These are phyloP conservation scores for Chloropicon primus DNA, from an alignment of 139 green algal species.

Conservation along the genomic window DNA sequence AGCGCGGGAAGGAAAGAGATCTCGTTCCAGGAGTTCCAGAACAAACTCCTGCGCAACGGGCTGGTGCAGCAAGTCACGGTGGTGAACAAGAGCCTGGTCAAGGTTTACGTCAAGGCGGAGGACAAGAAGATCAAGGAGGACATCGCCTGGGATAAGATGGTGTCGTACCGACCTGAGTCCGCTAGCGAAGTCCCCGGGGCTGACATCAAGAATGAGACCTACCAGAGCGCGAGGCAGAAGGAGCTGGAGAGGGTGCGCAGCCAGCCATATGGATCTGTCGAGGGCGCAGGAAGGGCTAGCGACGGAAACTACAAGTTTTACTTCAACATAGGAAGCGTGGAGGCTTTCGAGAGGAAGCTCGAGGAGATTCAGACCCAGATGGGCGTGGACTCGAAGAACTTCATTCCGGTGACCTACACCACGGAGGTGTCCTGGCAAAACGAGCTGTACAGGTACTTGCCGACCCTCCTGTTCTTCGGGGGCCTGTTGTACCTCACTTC, in stretches of 20 bases:
- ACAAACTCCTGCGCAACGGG: slow-evolving; percentile 60
- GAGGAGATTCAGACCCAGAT: slow-evolving; percentile 73
- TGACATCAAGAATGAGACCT: neutral
- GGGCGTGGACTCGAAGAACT: slow-evolving; percentile 27
- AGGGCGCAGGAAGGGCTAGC: neutral
- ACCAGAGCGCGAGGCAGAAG: neutral
- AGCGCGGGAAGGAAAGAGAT: slow-evolving; percentile 46
- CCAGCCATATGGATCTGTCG: neutral
- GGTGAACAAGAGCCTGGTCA: slow-evolving; percentile 76
- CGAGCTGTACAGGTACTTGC: slow-evolving; percentile 59
- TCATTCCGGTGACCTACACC: slow-evolving; percentile 60
- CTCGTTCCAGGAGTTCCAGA: slow-evolving; percentile 82
- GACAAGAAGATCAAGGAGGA: neutral
- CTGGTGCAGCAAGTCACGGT: slow-evolving; percentile 81
- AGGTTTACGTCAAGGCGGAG: slow-evolving; percentile 39
- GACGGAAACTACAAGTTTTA: slow-evolving; percentile 49
- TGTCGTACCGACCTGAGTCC: slow-evolving; percentile 6
- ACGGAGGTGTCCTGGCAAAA: slow-evolving; percentile 51
- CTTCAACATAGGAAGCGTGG: slow-evolving; percentile 93
- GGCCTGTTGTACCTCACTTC: slow-evolving; percentile 78
- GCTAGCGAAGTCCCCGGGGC: neutral
- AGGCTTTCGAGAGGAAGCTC: slow-evolving; percentile 91
- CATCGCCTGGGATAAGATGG: neutral
- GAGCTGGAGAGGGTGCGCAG: neutral
- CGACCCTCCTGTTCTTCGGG: slow-evolving; percentile 83